Base-by-base conservation (phyloP, 2,329 filamentous ascomycete genomes). In the Didymella segeticola region DNA sequence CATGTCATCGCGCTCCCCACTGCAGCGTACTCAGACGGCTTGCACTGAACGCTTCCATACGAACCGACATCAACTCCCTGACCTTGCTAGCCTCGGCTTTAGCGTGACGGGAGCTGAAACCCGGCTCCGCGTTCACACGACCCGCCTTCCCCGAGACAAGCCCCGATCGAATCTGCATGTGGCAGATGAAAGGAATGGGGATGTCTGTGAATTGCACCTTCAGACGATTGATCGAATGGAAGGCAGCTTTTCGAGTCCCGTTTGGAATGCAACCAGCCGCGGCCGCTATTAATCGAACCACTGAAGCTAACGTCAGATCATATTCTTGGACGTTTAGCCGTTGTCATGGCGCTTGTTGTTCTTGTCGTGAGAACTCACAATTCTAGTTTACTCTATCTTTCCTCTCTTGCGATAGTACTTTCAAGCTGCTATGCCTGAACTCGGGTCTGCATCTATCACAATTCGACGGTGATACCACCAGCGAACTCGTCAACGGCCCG, bases 81-180 rank as follows among this genome's bases (percentile, higher is more conserved):
- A 20, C 51, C 37, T 46, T 48, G 51, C 41, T 49, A 54, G 39
- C 17, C 33, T 33, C 34, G 27, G n/a, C n/a, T n/a, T 39, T 54
- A 49, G 51, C 29, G 45, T 26, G 19, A n/a, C 45, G 51, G 51
- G 15, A 38, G 25, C 17, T 33, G 20, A 15, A 8, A 25, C 38
- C 48, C 51, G 43, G 22, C 27, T 48, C 51, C 51, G 51, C 51
- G 33, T 39, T 12, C n/a, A 43, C 15, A 19, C 33, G n/a, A 49
- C 9, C 51, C 51, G 51, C 29, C 31, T 25, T 49, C 45, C 51
- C 51, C 51, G 38, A 48, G 29, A 34, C 45, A 39, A 31, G 15
- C 14, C 22, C 43, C 36, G 29, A 54, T 46, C 22, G 12, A 22
- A 46, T 17, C 30, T 38, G 30, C 39, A 43, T 39, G 17, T 27